Evolutionary conservation across 805 yeast species (phyloP), one percentile per base, ranked within the genome.

Genomic region (Candida maris): DNA sequence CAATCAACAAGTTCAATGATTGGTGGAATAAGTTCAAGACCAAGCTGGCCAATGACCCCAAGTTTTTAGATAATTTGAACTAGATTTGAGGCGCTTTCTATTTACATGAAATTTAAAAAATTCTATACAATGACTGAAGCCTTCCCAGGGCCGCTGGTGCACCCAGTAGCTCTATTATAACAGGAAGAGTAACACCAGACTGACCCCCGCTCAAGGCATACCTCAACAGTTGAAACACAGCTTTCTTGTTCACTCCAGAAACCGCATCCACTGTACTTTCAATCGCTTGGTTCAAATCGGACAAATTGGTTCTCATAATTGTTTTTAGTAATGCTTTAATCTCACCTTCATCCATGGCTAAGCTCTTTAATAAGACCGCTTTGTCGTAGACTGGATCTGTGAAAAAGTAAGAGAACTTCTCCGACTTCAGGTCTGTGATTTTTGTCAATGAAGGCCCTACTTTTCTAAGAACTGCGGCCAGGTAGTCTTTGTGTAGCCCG

Each of bases 11-110:
- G 28, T 91, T 91, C 52, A 94, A 91, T 56, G 81, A 75, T 27
- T 91, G 98, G 98, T 86, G 98, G 98, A 80, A 73, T 46, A 89
- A 87, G 61, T 91, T 93, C 63, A 85, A 76, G 57, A 62, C 74
- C 5, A 81, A 83, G 53, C 51, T 93, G 41, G 71, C 76, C 8
- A 84, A 82, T 42, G 94, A 91, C 55, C 97, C 96, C 2, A 77
- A 75, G 36, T 89, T 87, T 56, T 61, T 91, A 33, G 85, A 86
- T 42, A 69, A 67, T 20, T 42, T 62, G 13, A 58, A 57, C 34
- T 57, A 21, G 24, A 8, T 21, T n/a, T n/a, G n/a, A n/a, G n/a
- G n/a, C n/a, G n/a, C 14, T 21, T 28, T 19, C 10, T 26, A 17
- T 27, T 13, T 32, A 17, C 32, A 38, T 24, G 27, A 24, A 5